Evolutionary conservation across 2,329 filamentous ascomycete species (phyloP).

Genomic region (Pseudogymnoascus sp.): DNA sequence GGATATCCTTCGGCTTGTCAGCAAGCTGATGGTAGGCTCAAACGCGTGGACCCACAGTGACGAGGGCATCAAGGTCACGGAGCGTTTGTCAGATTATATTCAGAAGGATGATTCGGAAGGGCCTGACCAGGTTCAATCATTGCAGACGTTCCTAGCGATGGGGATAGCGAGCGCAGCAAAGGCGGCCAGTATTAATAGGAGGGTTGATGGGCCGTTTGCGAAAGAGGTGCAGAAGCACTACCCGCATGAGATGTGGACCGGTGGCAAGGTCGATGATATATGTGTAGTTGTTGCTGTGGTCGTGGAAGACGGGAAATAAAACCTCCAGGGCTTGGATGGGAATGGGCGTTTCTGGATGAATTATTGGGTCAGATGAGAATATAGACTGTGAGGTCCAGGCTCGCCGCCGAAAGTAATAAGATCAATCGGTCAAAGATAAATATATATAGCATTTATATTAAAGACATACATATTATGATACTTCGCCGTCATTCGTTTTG

Average conservation of each 20-base stretch:
- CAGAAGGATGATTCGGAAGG: conserved; percentile 33
- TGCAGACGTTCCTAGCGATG: conserved; percentile 72
- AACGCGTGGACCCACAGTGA: conserved; percentile 65
- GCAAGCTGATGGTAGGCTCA: conserved; percentile 60
- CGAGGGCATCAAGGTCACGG: conserved; percentile 53
- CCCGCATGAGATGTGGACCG: conserved; percentile 77
- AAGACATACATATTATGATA: not conserved
- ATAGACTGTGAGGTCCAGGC: conserved; percentile 4
- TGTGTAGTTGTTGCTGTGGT: conserved; percentile 75
- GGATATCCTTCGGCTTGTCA: conserved; percentile 75
- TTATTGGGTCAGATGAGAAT: conserved; percentile 1
- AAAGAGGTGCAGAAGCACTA: conserved; percentile 87
- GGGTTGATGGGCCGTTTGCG: conserved; percentile 84
- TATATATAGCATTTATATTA: not conserved
- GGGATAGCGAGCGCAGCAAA: conserved; percentile 79
- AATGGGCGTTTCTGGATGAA: not conserved
- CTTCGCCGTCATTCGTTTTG: not conserved
- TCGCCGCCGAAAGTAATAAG: not conserved
- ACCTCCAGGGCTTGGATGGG: conserved; percentile 2
- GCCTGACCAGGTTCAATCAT: conserved; percentile 36
- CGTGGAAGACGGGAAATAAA: conserved; percentile 46
- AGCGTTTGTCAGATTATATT: conserved; percentile 48
- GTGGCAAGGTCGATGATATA: conserved; percentile 94
- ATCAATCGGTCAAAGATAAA: not conserved
- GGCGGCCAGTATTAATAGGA: conserved; percentile 69